These are phyloP conservation scores for Calonectria crousiana DNA, from an alignment of 2,329 filamentous ascomycete genomes.

Conservation along the genomic window DNA sequence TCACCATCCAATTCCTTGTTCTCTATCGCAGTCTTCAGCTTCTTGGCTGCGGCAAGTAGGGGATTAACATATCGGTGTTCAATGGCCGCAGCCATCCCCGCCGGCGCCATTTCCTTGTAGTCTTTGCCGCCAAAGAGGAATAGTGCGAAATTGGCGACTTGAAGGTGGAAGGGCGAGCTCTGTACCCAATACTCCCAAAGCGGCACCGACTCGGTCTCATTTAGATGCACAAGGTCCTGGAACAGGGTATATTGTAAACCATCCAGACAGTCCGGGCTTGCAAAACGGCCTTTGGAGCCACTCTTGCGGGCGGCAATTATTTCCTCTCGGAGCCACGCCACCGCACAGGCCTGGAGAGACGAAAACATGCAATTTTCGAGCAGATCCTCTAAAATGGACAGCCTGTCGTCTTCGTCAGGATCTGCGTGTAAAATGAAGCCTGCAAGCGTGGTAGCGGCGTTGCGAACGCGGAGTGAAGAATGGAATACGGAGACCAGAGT, in stretches of 20 bases:
- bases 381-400: conserved; percentile 73
- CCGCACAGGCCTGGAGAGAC: conserved; percentile 71
- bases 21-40: conserved; percentile 47
- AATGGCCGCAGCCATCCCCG: conserved; percentile 68
- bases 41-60: conserved; percentile 58
- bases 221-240: conserved; percentile 64
- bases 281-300: conserved; percentile 56
- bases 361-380: conserved; percentile 75
- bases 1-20: conserved; percentile 49
- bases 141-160: conserved; percentile 71
- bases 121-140: conserved; percentile 63
- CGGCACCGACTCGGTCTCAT: conserved; percentile 54
- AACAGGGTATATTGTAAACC: conserved; percentile 73
- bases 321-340: conserved; percentile 74
- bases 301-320: conserved; percentile 60
- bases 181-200: conserved; percentile 65
- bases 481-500: conserved; percentile 71
- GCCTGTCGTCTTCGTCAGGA: conserved; percentile 68
- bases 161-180: conserved; percentile 67
- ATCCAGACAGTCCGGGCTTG: conserved; percentile 67
- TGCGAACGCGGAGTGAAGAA: conserved; percentile 64
- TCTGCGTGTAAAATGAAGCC: conserved; percentile 69
- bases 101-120: conserved; percentile 63
- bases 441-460: conserved; percentile 66
- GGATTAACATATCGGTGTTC: conserved; percentile 71